Base-by-base conservation (phyloP, 2,329 filamentous ascomycete species). In the Aspergillus amoenus region DNA sequence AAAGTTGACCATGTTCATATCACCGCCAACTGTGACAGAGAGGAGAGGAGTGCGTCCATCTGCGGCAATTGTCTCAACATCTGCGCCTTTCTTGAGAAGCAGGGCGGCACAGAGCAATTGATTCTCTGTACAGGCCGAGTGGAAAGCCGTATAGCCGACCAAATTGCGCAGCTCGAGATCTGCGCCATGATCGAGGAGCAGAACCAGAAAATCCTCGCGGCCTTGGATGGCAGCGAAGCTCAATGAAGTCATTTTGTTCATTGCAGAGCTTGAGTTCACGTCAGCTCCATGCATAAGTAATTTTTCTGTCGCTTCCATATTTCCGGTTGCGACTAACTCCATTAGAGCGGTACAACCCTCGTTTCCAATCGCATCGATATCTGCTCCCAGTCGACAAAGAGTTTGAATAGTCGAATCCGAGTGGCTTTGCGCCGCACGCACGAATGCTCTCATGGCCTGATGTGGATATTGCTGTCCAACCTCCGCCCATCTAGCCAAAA, bases 281-380 rank as follows among this genome's bases (percentile, higher is more conserved):
- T 65, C 44, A 2, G 67, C 68, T 2, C 63, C 64, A 45, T 64
- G 56, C 4, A 50, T 41, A 2, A 69, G 61, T 4, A 69, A 40
- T 7, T 8, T 54, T 9, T 45, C 22, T 12, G 54, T 22, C 2
- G 61, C 64, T 6, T 54, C 43, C 5, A 56, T 15, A 40, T 18
- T 18, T 18, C 18, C 18, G 18, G 18, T 18, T 18, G 18, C 18
- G 2, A 18, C 18, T 2, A 18, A 18, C 18, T 18, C 18, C 18
- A 18, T 18, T 18, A 18, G 18, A 18, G 18, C 18, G 2, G 18
- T 18, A 18, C 18, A 18, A 18, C 18, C 18, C 18, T 18, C 18
- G 18, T 18, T 18, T 18, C 18, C 18, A 18, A 18, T 18, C 18
- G 18, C 18, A 18, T 18, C 18, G 18, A 18, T 18, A 18, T 18